These are phyloP conservation scores for Exidia glandulosa DNA, from an alignment of 768 basidiomycete species.

Conservation along the genomic window DNA sequence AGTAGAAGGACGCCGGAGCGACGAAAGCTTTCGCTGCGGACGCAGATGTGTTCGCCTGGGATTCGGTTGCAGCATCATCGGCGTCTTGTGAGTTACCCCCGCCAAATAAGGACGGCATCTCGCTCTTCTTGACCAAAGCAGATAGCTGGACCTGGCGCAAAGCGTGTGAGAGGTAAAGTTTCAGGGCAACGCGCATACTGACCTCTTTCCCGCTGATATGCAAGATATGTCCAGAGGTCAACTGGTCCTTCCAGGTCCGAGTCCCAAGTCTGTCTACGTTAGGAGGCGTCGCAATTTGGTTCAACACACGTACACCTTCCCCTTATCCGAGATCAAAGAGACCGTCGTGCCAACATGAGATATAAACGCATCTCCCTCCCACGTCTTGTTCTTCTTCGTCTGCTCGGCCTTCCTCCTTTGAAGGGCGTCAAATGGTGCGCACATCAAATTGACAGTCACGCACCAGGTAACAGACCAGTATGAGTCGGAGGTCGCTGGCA, in stretches of 20 bases:
- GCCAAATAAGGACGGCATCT: slow-evolving; percentile 1
- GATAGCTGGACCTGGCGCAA: slow-evolving; percentile 30
- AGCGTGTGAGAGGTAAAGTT: slow-evolving; percentile 33
- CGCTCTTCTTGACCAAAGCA: slow-evolving; percentile 16
- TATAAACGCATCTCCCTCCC: slow-evolving; percentile 73
- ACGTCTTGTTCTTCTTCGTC: slow-evolving; percentile 70
- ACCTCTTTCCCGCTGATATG: slow-evolving; percentile 52
- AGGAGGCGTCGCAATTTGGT: background rate
- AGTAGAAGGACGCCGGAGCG: slow-evolving; percentile 54
- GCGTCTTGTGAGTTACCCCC: too few species aligned
- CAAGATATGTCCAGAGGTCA: slow-evolving; percentile 33
- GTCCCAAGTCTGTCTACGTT: slow-evolving; percentile 42
- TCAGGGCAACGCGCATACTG: slow-evolving; percentile 33
- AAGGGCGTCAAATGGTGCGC: background rate
- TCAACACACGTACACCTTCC: slow-evolving; percentile 8
- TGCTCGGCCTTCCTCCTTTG: slow-evolving; percentile 56
- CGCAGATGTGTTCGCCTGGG: background rate
- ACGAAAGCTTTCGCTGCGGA: slow-evolving; percentile 26
- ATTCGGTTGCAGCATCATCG: background rate
- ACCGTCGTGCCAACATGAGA: slow-evolving; percentile 11
- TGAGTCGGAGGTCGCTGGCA: slow-evolving; percentile 15
- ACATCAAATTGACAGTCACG: slow-evolving; percentile 8
- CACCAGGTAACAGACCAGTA: slow-evolving; percentile 72
- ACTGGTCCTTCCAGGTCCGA: slow-evolving; percentile 43
- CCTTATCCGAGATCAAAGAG: slow-evolving; percentile 10